Base-by-base conservation (phyloP, 345 rosid species). In the Lumnitzera littorea region DNA sequence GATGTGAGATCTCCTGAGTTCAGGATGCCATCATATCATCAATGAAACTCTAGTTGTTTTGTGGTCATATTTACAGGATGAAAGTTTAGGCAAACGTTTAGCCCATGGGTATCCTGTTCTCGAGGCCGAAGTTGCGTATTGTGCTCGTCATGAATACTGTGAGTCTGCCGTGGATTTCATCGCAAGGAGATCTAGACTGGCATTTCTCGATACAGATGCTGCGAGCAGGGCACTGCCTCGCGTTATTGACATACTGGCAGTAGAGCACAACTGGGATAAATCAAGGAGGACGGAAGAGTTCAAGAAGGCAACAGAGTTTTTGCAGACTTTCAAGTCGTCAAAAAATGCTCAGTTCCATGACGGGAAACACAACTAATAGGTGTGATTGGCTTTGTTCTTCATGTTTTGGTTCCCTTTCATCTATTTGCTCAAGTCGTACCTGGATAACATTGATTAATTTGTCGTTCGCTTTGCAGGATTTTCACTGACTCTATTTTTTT, bases 181-280 rank as follows among this genome's bases (percentile, higher is more conserved):
- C 61, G 99, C 99, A 5, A 81, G 99, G 80, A 86, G 99, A 74
- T 89, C 87, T 53, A 76, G 99, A 63, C 88, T 92, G 53, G 99
- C 96, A 25, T 92, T 92, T 74, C 85, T 92, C 10, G 99, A 92
- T 75, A 92, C 99, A 0, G 95, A 92, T 72, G 99, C 97, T 13
- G 96, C 99, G 3, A 72, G 82, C 16, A 72, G 82, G 58, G 87
- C 99, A n/a, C 71, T 92, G 80, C 95, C 95, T 24, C 88, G 85
- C 9, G 64, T 90, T 15, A 80, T 89, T 14, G 83, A 87, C 76
- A 87, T 92, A 59, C 76, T 92, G 54, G 85, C 91, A 3, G 50
- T 61, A 11, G 98, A 89, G 62, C 96, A 80, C 70, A 73, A 71
- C 0, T 92, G 98, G 98, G 94, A 84, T 62, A 85, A 70, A 72